Conservation (phyloP, 2,329 filamentous ascomycete species). For the Aspergillus clavatus region DNA sequence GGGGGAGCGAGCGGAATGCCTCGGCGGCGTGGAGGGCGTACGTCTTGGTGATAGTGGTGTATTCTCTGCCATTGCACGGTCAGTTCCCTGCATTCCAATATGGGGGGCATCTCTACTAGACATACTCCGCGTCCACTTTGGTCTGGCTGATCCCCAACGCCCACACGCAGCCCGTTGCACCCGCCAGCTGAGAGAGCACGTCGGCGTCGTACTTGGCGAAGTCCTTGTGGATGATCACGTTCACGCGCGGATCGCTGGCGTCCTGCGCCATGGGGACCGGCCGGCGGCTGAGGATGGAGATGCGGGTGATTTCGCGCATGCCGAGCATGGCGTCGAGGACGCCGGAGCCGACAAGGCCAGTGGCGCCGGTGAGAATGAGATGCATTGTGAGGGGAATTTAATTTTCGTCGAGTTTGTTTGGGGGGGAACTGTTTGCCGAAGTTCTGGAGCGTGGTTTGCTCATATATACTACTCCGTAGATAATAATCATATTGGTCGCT, state of each 20-base stretch:
- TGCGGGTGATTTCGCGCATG: conserved; percentile 1
- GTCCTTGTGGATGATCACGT: conserved; percentile 65
- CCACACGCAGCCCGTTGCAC: conserved; percentile 67
- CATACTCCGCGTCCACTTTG: conserved; percentile 54
- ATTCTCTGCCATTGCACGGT: conserved; percentile 49
- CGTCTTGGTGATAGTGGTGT: conserved; percentile 62
- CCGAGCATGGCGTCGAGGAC: conserved; percentile 58
- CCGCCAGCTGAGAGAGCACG: conserved; percentile 56
- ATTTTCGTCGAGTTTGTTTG: too few species aligned
- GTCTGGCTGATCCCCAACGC: conserved; percentile 62
- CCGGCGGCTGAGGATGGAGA: conserved; percentile 63
- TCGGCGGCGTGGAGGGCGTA: conserved; percentile 60
- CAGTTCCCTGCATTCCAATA: neutral
- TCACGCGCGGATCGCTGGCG: conserved; percentile 41
- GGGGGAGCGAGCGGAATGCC: conserved; percentile 50
- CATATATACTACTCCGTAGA: too few species aligned
- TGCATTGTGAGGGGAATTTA: too few species aligned
- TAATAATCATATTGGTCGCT: too few species aligned
- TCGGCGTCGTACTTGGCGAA: conserved; percentile 54
- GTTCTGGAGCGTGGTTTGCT: too few species aligned
- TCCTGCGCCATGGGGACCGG: conserved; percentile 59
- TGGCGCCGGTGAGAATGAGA: conserved; percentile 62
- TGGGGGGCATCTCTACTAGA: neutral
- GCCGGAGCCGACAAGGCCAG: conserved; percentile 58
- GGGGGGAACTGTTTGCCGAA: too few species aligned